Evolutionary conservation across 2,329 filamentous ascomycete species (phyloP).

Genomic region (Nothopassalora personata): DNA sequence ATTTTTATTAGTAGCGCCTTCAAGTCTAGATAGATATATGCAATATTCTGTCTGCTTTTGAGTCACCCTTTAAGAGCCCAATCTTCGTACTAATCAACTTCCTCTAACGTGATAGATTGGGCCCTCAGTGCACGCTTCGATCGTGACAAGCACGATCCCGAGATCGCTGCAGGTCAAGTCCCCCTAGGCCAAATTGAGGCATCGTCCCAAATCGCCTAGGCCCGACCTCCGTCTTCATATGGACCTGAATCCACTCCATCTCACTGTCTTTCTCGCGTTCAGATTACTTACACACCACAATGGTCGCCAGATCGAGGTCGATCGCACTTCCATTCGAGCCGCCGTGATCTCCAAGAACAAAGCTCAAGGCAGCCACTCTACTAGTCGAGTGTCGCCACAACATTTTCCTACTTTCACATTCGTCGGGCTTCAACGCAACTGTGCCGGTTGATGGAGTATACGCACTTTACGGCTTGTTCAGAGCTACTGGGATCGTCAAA

Average conservation of each 20-base stretch:
- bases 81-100: too few relatives aligned
- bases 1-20: too few relatives aligned
- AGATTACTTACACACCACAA: neutral
- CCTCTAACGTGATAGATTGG: too few relatives aligned
- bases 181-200: too few relatives aligned
- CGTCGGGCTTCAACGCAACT: constrained; percentile 2
- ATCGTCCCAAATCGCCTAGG: too few relatives aligned
- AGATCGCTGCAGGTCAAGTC: neutral
- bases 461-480: neutral
- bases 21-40: too few relatives aligned
- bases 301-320: neutral
- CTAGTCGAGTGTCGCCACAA: neutral
- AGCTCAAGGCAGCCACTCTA: neutral
- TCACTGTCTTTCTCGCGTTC: neutral
- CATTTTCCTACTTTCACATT: neutral
- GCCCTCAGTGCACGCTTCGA: too few relatives aligned
- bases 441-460: neutral
- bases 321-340: neutral
- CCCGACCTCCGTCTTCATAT: neutral
- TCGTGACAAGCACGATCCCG: too few relatives aligned
- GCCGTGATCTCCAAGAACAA: neutral
- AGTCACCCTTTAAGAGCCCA: too few relatives aligned
- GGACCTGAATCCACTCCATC: too few relatives aligned
- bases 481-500: neutral
- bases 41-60: too few relatives aligned